Evolutionary conservation across 73 alveolate genomes (phyloP).

Genomic region (Paramecium primaurelia): DNA sequence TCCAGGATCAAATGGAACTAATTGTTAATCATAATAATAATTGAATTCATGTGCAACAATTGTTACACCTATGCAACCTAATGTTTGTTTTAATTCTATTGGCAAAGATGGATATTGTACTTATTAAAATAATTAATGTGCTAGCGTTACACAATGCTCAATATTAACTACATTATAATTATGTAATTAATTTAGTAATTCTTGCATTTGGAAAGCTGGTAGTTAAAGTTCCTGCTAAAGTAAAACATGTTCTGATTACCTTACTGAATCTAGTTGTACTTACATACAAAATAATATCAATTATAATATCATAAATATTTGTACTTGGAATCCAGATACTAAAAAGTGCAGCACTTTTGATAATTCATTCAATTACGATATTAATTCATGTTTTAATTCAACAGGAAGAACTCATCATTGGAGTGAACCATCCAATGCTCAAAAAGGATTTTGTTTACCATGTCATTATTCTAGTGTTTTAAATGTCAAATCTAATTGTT

Average conservation of each 20-base stretch:
- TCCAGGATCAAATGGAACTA: background rate
- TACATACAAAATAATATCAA: background rate
- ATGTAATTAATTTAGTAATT: background rate
- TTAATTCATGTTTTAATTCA: background rate
- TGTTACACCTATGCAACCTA: background rate
- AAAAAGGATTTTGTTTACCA: background rate
- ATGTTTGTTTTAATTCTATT: background rate
- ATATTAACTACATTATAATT: background rate
- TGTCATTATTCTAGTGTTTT: background rate
- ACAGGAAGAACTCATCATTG: constrained; percentile 11
- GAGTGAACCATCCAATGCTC: background rate
- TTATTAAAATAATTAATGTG: background rate
- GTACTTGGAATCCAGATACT: background rate
- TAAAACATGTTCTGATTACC: background rate
- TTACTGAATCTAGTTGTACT: background rate
- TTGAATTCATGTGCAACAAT: background rate
- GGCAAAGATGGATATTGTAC: background rate
- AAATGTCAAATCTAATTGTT: background rate
- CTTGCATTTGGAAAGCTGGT: background rate
- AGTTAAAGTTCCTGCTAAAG: background rate
- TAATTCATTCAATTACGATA: background rate
- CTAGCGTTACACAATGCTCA: background rate
- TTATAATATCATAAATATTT: background rate
- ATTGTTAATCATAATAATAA: background rate
- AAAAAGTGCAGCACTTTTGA: background rate